These are phyloP conservation scores for Friedmanniomyces endolithicus DNA, from an alignment of 495 filamentous ascomycete species.

Conservation along the genomic window DNA sequence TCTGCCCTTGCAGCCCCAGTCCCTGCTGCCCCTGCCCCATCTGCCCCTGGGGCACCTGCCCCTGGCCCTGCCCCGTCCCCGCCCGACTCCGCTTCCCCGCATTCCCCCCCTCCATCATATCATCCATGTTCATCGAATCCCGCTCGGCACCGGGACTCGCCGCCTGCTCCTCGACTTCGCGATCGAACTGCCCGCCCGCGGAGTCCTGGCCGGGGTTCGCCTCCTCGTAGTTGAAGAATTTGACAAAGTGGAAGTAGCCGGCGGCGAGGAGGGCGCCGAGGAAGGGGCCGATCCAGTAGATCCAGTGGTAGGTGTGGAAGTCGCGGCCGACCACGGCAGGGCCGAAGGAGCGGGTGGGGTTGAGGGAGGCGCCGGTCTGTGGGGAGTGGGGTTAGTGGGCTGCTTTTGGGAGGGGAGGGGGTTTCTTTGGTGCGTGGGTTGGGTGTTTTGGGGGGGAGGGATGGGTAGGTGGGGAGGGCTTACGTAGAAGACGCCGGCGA, in stretches of 20 bases:
- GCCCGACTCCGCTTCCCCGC: not conserved
- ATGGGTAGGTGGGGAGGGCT: no score
- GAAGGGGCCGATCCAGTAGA: slow-evolving; percentile 26
- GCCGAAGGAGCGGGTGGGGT: slow-evolving; percentile 21
- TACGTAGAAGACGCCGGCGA: slow-evolving; percentile 39
- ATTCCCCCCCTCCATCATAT: not conserved
- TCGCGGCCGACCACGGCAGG: slow-evolving; percentile 13
- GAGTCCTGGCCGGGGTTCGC: slow-evolving; percentile 64
- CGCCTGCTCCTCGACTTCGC: not conserved
- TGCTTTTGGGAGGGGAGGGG: no score
- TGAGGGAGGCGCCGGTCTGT: slow-evolving; percentile 22
- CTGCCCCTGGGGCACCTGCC: no score
- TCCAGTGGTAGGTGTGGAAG: slow-evolving; percentile 21
- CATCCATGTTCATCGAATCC: not conserved
- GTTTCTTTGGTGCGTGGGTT: no score
- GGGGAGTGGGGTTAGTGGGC: no score
- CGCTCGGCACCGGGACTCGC: not conserved
- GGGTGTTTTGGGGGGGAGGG: no score
- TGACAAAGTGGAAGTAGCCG: slow-evolving; percentile 29
- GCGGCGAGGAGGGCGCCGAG: slow-evolving; percentile 27
- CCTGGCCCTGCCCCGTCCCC: not conserved
- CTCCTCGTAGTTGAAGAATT: slow-evolving; percentile 56
- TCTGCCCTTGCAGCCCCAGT: not conserved
- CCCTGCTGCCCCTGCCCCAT: no score
- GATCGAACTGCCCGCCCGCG: slow-evolving; percentile 3